Evolutionary conservation across 1,139 yeast genomes (phyloP).

Genomic region (Protomyces pachydermus): DNA sequence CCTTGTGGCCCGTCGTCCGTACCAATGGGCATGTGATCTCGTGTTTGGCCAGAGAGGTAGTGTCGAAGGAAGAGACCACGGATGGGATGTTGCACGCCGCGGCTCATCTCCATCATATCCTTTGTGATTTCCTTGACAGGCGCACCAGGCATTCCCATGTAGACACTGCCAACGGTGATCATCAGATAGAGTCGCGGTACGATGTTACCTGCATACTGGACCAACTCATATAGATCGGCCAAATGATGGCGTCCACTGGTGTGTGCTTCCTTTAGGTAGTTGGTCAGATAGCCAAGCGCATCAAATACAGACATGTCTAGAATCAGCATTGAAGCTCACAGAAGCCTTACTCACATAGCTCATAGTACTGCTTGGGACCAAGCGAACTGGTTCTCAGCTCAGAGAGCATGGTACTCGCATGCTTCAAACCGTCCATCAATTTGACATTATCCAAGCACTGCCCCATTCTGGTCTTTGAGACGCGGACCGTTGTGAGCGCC

Average conservation of each 20-base stretch:
- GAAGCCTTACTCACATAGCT: slow-evolving; percentile 57
- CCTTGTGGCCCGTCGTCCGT: slow-evolving; percentile 39
- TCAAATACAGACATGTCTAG: slow-evolving; percentile 57
- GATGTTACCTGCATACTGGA: slow-evolving; percentile 83
- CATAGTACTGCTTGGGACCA: slow-evolving; percentile 90
- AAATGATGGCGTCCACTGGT: slow-evolving; percentile 58
- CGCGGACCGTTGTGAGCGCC: slow-evolving; percentile 55
- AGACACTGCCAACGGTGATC: slow-evolving; percentile 76
- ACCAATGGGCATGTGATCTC: slow-evolving; percentile 57
- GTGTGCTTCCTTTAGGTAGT: slow-evolving; percentile 62
- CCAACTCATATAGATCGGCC: slow-evolving; percentile 87
- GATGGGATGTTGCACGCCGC: slow-evolving; percentile 96
- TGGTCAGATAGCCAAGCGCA: slow-evolving; percentile 65
- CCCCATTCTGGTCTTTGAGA: slow-evolving; percentile 72
- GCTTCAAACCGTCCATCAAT: slow-evolving; percentile 82
- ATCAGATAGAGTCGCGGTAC: slow-evolving; percentile 86
- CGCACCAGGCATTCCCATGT: slow-evolving; percentile 57
- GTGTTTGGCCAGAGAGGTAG: slow-evolving; percentile 78
- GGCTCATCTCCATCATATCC: slow-evolving; percentile 96
- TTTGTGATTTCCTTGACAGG: slow-evolving; percentile 84
- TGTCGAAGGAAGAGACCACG: slow-evolving; percentile 80
- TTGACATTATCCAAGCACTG: slow-evolving; percentile 66
- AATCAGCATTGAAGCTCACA: too few relatives aligned
- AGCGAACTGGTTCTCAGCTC: slow-evolving; percentile 73
- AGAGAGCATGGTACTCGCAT: slow-evolving; percentile 73